Evolutionary conservation across 148 eudicot genomes (phyloP).

Genomic region (Spergularia marina): DNA sequence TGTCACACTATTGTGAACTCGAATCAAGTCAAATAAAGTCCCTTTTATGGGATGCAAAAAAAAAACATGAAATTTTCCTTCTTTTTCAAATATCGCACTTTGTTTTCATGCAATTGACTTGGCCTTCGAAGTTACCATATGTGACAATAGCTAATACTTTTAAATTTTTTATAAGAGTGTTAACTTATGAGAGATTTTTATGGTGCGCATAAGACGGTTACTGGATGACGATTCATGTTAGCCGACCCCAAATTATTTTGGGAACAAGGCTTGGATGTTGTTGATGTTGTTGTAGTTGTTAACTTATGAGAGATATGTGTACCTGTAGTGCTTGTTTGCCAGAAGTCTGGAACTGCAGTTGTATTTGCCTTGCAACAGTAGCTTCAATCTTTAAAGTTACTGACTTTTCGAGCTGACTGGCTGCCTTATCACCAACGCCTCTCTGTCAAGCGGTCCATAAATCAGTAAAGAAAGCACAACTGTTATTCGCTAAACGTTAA

Average conservation of each 20-base stretch:
- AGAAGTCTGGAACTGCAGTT: conserved; percentile 83
- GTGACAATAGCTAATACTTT: not conserved
- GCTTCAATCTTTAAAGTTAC: conserved; percentile 74
- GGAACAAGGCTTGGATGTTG: no score
- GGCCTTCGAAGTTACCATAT: no score
- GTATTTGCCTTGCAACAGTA: conserved; percentile 78
- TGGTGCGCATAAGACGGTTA: no score
- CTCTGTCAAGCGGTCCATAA: conserved; percentile 47
- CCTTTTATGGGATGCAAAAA: not conserved
- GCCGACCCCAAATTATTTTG: no score
- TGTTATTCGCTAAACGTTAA: not conserved
- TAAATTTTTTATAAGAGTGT: not conserved
- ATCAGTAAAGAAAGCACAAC: not conserved
- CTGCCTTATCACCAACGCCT: conserved; percentile 88
- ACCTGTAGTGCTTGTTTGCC: conserved; percentile 97
- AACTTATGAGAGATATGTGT: conserved; percentile 8
- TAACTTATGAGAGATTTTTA: not conserved
- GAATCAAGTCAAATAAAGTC: not conserved
- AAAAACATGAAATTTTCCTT: not conserved
- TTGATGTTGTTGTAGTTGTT: no score
- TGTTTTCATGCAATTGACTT: no score
- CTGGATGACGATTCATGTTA: no score
- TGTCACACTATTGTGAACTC: not conserved
- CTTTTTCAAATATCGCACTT: no score
- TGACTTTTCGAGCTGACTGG: conserved; percentile 77